Evolutionary conservation across 83 land plant genomes (phyloP).

Genomic region (Isoetes engelmannii): DNA sequence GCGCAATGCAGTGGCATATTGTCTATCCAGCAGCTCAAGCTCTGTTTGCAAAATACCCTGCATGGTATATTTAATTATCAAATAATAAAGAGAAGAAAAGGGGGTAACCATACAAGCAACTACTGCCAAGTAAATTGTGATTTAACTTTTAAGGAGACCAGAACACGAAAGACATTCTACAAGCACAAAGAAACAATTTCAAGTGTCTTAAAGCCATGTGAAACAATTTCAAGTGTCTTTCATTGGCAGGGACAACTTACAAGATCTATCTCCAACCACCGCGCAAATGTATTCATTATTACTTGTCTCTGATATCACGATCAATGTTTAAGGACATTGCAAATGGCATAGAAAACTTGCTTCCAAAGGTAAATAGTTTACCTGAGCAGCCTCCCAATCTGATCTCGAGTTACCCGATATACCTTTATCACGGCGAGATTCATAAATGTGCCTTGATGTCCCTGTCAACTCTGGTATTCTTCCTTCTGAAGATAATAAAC

Average conservation of each 20-base stretch:
- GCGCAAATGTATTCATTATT: constrained; percentile 18
- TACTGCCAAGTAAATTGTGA: too few relatives aligned
- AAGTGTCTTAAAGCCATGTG: too few relatives aligned
- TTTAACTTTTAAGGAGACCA: too few relatives aligned
- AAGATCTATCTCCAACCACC: constrained; percentile 24
- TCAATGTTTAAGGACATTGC: not conserved
- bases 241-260: not conserved
- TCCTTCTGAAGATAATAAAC: constrained; percentile 9
- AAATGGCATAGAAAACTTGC: not conserved
- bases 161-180: too few relatives aligned
- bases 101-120: not conserved
- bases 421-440: constrained; percentile 5
- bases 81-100: not conserved
- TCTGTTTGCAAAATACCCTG: constrained; percentile 6
- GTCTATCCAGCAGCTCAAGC: constrained; percentile 9
- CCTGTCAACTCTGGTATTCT: constrained; percentile 17
- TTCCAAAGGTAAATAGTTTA: not conserved
- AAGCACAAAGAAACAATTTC: too few relatives aligned
- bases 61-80: not conserved
- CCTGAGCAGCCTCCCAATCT: constrained; percentile 22
- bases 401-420: constrained; percentile 10
- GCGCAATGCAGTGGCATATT: not conserved
- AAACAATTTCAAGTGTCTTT: not conserved
- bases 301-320: constrained; percentile 13
- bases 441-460: constrained; percentile 18